These are phyloP conservation scores for Parietichytrium sp. DNA, from an alignment of 108 stramenopile species.

Conservation along the genomic window DNA sequence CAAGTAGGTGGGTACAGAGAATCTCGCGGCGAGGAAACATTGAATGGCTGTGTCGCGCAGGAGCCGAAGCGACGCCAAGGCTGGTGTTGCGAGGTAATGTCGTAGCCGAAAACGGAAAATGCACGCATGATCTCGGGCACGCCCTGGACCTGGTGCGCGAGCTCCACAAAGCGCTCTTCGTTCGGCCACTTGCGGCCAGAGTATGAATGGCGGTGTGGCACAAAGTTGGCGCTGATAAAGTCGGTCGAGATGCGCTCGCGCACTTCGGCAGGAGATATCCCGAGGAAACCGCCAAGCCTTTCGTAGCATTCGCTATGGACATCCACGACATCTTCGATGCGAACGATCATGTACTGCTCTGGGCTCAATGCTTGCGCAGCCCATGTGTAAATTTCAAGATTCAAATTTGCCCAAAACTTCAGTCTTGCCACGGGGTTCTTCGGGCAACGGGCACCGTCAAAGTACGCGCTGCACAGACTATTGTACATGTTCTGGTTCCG, in stretches of 20 bases:
- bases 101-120: neutral
- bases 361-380: neutral
- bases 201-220: neutral
- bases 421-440: neutral
- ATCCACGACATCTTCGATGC: neutral
- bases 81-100: too few relatives aligned
- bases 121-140: neutral
- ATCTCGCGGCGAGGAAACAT: too few relatives aligned
- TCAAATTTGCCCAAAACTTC: neutral
- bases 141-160: neutral
- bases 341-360: neutral
- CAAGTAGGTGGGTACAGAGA: too few relatives aligned
- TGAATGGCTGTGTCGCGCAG: too few relatives aligned
- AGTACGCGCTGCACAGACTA: neutral
- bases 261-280: neutral
- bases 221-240: neutral
- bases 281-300: neutral
- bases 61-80: too few relatives aligned
- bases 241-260: neutral
- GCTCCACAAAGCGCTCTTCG: neutral
- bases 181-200: conserved; percentile 4
- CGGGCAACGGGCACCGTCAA: neutral
- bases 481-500: neutral
- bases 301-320: neutral
- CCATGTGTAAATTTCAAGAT: neutral